A percentile compares a stretch with the other conserved stretches of the same genome.
phyloP scores from a whole-genome alignment of 2,329 filamentous ascomycete genomes.

The Pseudogymnoascus sp. region DNA sequence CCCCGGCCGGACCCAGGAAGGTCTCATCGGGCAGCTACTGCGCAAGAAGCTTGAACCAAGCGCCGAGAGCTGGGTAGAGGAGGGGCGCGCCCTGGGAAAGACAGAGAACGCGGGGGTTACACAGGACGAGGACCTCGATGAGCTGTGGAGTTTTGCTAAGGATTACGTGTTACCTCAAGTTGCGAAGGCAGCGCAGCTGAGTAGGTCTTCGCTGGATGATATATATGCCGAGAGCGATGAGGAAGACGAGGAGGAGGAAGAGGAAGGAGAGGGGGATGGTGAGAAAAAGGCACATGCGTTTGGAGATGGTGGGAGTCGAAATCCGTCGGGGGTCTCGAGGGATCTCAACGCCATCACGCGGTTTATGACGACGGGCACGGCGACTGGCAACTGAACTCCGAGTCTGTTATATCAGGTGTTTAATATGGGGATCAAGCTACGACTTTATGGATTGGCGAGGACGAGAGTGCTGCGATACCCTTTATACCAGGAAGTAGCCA shows the following conservation, averaged over 20 bases:
- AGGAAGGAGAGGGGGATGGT: slow-evolving; percentile 22
- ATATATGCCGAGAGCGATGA: slow-evolving; percentile 25
- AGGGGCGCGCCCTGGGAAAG: slow-evolving; percentile 46
- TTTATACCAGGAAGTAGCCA: background rate
- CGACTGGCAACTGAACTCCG: background rate
- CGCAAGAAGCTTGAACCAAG: slow-evolving; percentile 78
- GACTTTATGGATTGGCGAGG: background rate
- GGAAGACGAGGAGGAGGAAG: slow-evolving; percentile 21
- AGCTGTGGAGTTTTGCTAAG: slow-evolving; percentile 45
- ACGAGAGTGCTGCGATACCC: background rate
- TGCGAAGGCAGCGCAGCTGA: slow-evolving; percentile 24
- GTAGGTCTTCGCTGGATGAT: slow-evolving; percentile 34
- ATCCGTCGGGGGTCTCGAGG: background rate
- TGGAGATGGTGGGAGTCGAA: slow-evolving; percentile 23
- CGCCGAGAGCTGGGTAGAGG: slow-evolving; percentile 65
- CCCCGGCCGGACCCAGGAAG: slow-evolving; percentile 61
- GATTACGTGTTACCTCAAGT: slow-evolving; percentile 38
- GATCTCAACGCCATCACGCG: background rate
- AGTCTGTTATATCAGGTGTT: no score
- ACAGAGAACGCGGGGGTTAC: slow-evolving; percentile 19
- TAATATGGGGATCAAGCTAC: background rate
- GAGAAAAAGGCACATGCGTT: slow-evolving; percentile 34
- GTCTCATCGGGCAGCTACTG: slow-evolving; percentile 60
- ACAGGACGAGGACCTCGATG: slow-evolving; percentile 39
- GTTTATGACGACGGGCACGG: slow-evolving; percentile 5